A percentile compares a stretch with the other conserved stretches of the same genome.
Conservation (phyloP, 805 yeast genomes). For the Nakazawaea holstii region DNA sequence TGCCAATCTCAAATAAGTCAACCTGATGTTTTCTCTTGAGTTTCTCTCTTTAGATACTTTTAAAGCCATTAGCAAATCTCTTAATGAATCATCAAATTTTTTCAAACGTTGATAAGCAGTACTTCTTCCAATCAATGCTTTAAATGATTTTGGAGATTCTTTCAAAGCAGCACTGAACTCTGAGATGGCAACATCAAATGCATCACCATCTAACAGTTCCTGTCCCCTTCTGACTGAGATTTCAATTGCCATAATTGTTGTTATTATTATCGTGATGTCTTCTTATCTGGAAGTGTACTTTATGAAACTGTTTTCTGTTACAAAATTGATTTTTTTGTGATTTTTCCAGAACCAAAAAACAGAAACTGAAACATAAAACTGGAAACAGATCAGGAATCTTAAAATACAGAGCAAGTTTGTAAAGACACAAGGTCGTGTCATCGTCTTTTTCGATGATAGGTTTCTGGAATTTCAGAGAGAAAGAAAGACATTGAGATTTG, state of each 20-base stretch:
- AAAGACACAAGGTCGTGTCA: too few relatives aligned
- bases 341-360: too few relatives aligned
- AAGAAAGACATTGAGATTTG: not conserved
- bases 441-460: too few relatives aligned
- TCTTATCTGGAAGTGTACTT: too few relatives aligned
- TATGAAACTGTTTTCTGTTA: too few relatives aligned
- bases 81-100: slow-evolving; percentile 42
- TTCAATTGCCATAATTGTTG: slow-evolving; percentile 26
- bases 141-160: slow-evolving; percentile 39
- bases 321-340: too few relatives aligned
- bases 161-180: slow-evolving; percentile 32
- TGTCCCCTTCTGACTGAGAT: slow-evolving; percentile 30
- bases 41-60: slow-evolving; percentile 40
- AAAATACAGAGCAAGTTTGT: too few relatives aligned
- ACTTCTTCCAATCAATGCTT: slow-evolving; percentile 43
- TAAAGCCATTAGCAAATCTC: slow-evolving; percentile 40
- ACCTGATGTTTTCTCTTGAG: slow-evolving; percentile 39
- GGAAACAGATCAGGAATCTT: too few relatives aligned
- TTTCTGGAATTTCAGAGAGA: too few relatives aligned
- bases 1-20: slow-evolving; percentile 44
- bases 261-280: too few relatives aligned
- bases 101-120: slow-evolving; percentile 42
- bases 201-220: slow-evolving; percentile 36
- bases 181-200: slow-evolving; percentile 39
- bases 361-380: too few relatives aligned